Conservation (phyloP, 2,329 filamentous ascomycete genomes). For the Fusarium verticillioides region DNA sequence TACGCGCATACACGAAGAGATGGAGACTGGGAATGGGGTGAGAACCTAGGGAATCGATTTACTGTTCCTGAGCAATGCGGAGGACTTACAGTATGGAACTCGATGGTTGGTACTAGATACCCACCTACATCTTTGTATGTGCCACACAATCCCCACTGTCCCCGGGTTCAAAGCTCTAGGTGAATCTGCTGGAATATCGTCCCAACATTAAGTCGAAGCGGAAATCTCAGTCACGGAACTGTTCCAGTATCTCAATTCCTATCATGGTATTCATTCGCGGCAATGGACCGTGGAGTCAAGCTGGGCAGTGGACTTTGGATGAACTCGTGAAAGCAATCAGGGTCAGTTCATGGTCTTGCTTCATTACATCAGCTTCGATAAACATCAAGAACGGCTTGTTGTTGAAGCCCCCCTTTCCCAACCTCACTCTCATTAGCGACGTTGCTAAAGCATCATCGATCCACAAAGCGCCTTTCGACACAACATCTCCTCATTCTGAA, state of each 20-base stretch:
- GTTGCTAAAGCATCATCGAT: constrained; percentile 10
- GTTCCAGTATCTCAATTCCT: neutral
- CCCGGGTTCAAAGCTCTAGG: accelerated
- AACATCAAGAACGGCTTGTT: neutral
- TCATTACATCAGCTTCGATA: neutral
- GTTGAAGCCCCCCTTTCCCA: neutral
- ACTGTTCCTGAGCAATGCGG: neutral
- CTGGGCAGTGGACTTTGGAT: neutral
- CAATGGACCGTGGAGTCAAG: neutral
- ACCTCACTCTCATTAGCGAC: neutral
- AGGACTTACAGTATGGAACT: neutral
- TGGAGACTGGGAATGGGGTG: no score
- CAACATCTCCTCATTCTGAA: constrained; percentile 2
- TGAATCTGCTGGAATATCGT: neutral
- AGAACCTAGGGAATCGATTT: neutral
- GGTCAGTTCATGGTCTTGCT: neutral
- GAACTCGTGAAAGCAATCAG: accelerated
- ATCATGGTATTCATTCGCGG: neutral
- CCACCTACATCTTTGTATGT: neutral
- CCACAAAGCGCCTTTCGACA: neutral
- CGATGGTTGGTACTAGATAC: neutral
- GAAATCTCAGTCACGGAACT: accelerated
- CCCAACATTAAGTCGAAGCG: neutral
- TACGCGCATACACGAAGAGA: neutral
- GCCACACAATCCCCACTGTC: neutral